Conservation (phyloP, 352 stramenopile species). For the Phytophthora constricta region DNA sequence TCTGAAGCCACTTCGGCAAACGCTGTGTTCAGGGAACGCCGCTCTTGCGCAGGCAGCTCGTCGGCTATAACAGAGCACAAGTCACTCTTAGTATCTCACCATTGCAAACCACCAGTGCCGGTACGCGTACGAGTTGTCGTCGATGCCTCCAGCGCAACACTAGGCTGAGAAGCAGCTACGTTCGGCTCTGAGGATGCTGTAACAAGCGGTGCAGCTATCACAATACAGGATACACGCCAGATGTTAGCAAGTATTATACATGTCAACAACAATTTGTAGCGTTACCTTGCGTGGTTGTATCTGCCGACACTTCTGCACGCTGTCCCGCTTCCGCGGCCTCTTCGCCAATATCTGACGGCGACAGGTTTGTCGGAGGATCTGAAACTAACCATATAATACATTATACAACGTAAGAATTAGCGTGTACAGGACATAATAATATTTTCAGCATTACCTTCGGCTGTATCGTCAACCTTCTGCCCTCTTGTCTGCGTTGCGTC, state of each 20-base stretch:
- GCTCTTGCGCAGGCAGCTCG: not conserved
- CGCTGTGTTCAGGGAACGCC: not conserved
- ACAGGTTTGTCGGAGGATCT: too few relatives aligned
- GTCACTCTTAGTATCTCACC: not conserved
- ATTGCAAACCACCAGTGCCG: not conserved
- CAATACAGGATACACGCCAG: not conserved
- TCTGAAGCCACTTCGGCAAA: not conserved
- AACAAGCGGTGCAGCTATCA: too few relatives aligned
- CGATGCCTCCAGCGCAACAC: too few relatives aligned
- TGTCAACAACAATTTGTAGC: not conserved
- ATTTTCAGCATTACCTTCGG: too few relatives aligned
- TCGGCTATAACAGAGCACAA: not conserved
- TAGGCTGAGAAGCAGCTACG: too few relatives aligned
- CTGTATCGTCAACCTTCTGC: not conserved
- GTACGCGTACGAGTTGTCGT: not conserved
- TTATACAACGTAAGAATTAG: too few relatives aligned
- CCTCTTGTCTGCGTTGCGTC: not conserved
- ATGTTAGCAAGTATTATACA: not conserved
- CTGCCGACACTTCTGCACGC: too few relatives aligned
- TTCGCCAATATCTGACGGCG: too few relatives aligned
- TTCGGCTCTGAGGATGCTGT: not conserved
- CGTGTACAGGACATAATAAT: too few relatives aligned
- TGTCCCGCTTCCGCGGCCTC: not conserved
- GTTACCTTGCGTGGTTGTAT: not conserved
- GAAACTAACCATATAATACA: too few relatives aligned